A percentile compares a stretch with the other conserved stretches of the same genome.
These are phyloP conservation scores for Curvularia eragrostidis DNA, from an alignment of 2,329 filamentous ascomycete species.

Conservation along the genomic window DNA sequence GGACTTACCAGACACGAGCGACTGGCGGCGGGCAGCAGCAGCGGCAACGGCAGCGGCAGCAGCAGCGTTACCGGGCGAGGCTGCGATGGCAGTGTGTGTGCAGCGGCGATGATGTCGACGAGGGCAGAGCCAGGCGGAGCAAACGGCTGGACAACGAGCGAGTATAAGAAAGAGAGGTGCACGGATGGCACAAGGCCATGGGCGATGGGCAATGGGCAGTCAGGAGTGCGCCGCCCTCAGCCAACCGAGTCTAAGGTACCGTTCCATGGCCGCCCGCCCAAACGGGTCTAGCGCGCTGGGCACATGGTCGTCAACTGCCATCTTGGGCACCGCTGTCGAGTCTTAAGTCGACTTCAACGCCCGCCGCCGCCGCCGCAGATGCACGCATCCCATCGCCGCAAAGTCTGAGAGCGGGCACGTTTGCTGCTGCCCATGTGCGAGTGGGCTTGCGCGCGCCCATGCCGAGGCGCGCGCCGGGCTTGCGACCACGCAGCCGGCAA, in stretches of 20 bases:
- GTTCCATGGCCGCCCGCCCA: conserved; percentile 16
- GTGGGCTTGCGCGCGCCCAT: background rate
- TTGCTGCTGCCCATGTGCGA: background rate
- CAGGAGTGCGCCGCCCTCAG: conserved; percentile 22
- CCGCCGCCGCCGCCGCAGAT: too few relatives aligned
- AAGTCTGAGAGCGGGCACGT: too few relatives aligned
- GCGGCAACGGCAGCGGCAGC: conserved; percentile 1
- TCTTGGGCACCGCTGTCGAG: conserved; percentile 6
- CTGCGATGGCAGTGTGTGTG: background rate
- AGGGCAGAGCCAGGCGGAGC: conserved; percentile 9
- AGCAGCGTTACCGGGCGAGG: background rate
- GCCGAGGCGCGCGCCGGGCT: background rate
- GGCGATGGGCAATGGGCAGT: background rate
- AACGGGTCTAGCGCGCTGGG: conserved; percentile 16
- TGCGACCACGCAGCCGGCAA: conserved; percentile 10
- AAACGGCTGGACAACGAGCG: conserved; percentile 10
- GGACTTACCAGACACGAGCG: conserved; percentile 28
- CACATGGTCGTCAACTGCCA: conserved; percentile 8
- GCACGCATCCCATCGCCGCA: too few relatives aligned
- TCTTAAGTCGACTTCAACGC: conserved; percentile 5
- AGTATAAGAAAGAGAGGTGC: conserved; percentile 14
- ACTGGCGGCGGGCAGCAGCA: conserved; percentile 13
- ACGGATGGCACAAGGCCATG: conserved; percentile 15
- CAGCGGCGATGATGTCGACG: conserved; percentile 7
- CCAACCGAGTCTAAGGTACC: conserved; percentile 15